Percentiles rank a stretch among this genome's conserved stretches.
These are phyloP conservation scores for Cantharellus cinnabarinus DNA, from an alignment of 768 basidiomycete genomes.

Conservation along the genomic window DNA sequence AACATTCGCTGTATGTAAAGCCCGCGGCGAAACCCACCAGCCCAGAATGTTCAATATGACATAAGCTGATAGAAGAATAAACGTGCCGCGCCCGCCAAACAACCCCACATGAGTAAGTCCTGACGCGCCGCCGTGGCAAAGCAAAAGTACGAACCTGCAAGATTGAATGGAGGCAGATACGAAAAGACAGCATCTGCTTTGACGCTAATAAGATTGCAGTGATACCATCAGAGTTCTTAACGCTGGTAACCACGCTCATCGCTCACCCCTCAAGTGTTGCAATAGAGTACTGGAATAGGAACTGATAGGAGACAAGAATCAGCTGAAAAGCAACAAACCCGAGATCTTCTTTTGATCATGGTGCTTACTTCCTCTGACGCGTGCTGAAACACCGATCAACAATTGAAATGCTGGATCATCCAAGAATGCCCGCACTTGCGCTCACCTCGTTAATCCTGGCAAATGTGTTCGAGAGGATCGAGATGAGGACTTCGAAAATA, in stretches of 20 bases:
- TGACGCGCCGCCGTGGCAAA: too few relatives aligned
- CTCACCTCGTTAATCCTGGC: constrained; percentile 47
- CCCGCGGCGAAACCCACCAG: constrained; percentile 51
- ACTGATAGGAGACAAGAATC: constrained; percentile 22
- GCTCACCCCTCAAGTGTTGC: constrained; percentile 67
- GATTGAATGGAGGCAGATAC: constrained; percentile 80
- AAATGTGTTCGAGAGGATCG: constrained; percentile 78
- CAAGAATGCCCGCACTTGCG: constrained; percentile 1
- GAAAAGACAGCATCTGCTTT: constrained; percentile 81
- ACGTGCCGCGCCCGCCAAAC: background rate
- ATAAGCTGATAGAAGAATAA: constrained; percentile 28
- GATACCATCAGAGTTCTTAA: background rate
- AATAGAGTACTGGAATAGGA: constrained; percentile 73
- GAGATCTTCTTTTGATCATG: background rate
- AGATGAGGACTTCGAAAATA: constrained; percentile 40
- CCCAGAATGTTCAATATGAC: constrained; percentile 59
- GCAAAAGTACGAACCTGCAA: constrained; percentile 19
- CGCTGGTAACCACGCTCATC: background rate
- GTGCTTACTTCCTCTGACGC: constrained; percentile 35
- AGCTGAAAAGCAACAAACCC: background rate
- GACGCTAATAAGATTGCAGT: constrained; percentile 28
- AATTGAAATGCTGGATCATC: background rate
- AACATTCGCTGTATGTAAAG: constrained; percentile 68
- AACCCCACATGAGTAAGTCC: too few relatives aligned
- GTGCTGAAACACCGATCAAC: constrained; percentile 20